These are phyloP conservation scores for Poa annua DNA, from an alignment of 176 grass and related monocot genomes.

Conservation along the genomic window DNA sequence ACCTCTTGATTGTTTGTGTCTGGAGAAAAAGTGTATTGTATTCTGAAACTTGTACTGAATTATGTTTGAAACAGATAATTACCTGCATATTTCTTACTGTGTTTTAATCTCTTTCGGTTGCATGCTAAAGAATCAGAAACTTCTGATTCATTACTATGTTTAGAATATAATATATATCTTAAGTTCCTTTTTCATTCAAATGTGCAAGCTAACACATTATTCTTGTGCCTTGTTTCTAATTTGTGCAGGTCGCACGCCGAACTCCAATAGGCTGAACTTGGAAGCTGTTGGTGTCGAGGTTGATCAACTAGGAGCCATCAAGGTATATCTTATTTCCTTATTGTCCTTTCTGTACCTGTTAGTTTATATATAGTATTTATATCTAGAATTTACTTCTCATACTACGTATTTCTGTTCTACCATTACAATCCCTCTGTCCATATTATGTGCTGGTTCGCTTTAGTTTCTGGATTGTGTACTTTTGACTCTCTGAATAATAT, in stretches of 20 bases:
- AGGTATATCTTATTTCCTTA: constrained; percentile 54
- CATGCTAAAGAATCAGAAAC: not conserved
- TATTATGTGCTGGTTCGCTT: not conserved
- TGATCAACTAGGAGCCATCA: constrained; percentile 79
- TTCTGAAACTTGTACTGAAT: not conserved
- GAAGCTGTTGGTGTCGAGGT: constrained; percentile 77
- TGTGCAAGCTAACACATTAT: constrained; percentile 18
- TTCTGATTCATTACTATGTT: not conserved
- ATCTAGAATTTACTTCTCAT: constrained; percentile 10
- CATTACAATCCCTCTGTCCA: not conserved
- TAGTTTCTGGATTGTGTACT: constrained; percentile 14
- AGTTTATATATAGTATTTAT: not conserved
- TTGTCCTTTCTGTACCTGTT: constrained; percentile 28
- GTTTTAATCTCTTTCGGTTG: not conserved
- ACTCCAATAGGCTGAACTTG: constrained; percentile 86
- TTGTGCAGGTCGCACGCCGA: constrained; percentile 68
- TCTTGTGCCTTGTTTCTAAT: constrained; percentile 42
- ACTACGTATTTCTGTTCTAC: not conserved
- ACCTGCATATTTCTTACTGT: not conserved
- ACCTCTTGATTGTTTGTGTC: not conserved
- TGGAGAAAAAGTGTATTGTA: not conserved
- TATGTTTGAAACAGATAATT: not conserved
- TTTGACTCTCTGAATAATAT: constrained; percentile 13
- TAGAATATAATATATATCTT: not conserved
- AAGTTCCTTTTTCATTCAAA: not conserved